Base-by-base conservation (phyloP, 228 moss, liverwort and hornwort species). In the Sphagnum fallax region DNA sequence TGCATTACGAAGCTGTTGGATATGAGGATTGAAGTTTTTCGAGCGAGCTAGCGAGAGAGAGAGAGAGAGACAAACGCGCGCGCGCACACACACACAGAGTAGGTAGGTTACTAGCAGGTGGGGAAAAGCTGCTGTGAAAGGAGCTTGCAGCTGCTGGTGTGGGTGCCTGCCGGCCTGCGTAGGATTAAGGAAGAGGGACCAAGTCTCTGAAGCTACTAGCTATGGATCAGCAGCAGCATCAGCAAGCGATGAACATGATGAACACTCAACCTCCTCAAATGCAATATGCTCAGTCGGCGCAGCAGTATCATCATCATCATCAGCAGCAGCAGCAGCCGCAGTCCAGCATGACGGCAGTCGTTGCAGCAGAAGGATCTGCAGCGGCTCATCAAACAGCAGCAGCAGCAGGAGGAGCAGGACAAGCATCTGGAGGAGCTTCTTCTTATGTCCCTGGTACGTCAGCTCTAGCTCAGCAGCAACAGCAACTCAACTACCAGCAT, bases 401-500 rank as follows among this genome's bases (percentile, higher is more conserved):
- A 83, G 70, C 87, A 87, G 60, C 75, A 78, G 47, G 71, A 83
- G 16, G 76, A 76, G 61, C 32, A 32, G 32, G 83, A 13, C 74
- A 55, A 62, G 77, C 73, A 49, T 72, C 80, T 53, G 87, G 80
- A 49, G 76, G 72, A 12, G 74, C 80, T 16, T 80, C 76, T 72
- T 80, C 73, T 47, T 83, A 87, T 61, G 78, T 83, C 70, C 83
- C 78, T 80, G 87, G 87, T 47, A 83, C 83, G 66, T 81, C 87
- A 71, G 83, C 87, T 65, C 72, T 87, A 74, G 87, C 87, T 55
- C 87, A 83, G 72, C 87, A 87, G 78, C 87, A 87, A 71, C 87
- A 87, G 81, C 87, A 87, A 57, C 80, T 87, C 6, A 87, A 76
- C 74, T 87, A 76, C 59, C 87, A 87, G 69, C 87, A 87, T 72